Conservation (phyloP, 2,329 filamentous ascomycete genomes). For the Stagonosporopsis cucurbitacearum region DNA sequence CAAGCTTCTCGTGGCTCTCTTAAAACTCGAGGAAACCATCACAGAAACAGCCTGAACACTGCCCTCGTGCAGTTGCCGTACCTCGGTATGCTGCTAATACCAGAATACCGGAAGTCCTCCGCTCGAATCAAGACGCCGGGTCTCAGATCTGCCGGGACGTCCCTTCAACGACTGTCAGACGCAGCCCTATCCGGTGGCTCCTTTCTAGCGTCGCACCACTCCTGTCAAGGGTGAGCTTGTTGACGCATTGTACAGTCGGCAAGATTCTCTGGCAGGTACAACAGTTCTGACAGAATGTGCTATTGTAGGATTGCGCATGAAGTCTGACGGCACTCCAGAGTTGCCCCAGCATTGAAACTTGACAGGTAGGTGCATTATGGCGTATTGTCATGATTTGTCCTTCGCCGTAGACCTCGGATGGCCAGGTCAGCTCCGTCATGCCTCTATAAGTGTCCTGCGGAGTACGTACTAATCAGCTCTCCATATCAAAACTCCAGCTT, state of each 20-base stretch:
- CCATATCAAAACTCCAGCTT: not conserved
- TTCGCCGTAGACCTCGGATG: conserved; percentile 3
- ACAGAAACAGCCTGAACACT: conserved; percentile 2
- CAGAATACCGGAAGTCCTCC: conserved; percentile 2
- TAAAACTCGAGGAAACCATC: conserved; percentile 4
- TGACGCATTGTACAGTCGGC: conserved; percentile 13
- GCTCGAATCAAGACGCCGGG: conserved; percentile 1
- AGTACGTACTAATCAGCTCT: not conserved
- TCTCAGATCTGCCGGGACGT: conserved; percentile 14
- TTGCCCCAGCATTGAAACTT: conserved; percentile 22
- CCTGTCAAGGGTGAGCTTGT: conserved; percentile 6
- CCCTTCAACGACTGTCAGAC: conserved; percentile 16
- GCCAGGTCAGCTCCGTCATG: not conserved
- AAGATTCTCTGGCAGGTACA: not conserved
- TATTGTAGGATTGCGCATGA: conserved; percentile 25
- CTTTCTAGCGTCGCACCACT: conserved; percentile 3
- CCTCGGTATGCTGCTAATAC: not conserved
- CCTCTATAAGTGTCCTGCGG: not conserved
- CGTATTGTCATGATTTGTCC: not conserved
- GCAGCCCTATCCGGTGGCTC: conserved; percentile 17
- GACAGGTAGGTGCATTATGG: conserved; percentile 4
- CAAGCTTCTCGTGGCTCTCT: conserved; percentile 13
- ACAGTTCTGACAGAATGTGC: conserved; percentile 2
- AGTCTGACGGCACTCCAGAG: conserved; percentile 16
- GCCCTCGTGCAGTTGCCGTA: not conserved